These are phyloP conservation scores for Dictyostelium intermedium DNA, from an alignment of 78 protist species.

Conservation along the genomic window DNA sequence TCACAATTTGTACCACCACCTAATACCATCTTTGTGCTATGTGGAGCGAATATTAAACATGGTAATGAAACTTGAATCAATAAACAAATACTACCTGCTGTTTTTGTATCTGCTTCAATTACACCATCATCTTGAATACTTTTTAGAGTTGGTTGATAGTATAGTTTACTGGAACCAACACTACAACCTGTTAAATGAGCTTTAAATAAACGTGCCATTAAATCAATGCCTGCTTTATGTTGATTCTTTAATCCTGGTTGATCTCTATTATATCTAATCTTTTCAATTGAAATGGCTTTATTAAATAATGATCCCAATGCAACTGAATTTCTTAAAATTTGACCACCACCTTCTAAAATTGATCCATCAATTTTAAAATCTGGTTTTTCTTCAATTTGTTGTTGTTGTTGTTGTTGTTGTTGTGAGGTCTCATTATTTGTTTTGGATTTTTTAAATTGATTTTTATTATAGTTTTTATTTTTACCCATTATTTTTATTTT, in stretches of 20 bases:
- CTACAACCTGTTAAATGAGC: slow-evolving; percentile 33
- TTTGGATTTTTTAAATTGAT: slow-evolving; percentile 9
- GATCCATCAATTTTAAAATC: slow-evolving; percentile 67
- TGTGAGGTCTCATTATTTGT: not conserved
- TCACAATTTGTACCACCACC: slow-evolving; percentile 86
- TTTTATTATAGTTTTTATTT: slow-evolving; percentile 17
- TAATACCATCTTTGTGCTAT: not conserved
- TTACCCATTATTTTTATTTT: not conserved
- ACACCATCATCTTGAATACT: not conserved
- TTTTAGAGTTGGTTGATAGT: slow-evolving; percentile 25
- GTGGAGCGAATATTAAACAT: slow-evolving; percentile 37
- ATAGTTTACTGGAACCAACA: not conserved
- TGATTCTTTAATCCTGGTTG: slow-evolving; percentile 85
- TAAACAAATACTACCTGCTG: slow-evolving; percentile 81
- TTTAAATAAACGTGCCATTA: slow-evolving; percentile 52
- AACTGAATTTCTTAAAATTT: slow-evolving; percentile 80
- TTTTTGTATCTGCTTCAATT: slow-evolving; percentile 71
- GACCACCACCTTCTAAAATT: slow-evolving; percentile 88
- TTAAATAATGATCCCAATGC: slow-evolving; percentile 50
- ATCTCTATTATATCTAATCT: slow-evolving; percentile 74
- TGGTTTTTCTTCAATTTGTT: not conserved
- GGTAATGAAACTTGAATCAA: slow-evolving; percentile 79
- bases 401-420: not conserved
- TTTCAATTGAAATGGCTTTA: slow-evolving; percentile 47
- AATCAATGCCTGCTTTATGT: slow-evolving; percentile 80